Evolutionary conservation across 306 rosid genomes (phyloP), one percentile per base, ranked within the genome.

Genomic region (Clitoria ternatea): DNA sequence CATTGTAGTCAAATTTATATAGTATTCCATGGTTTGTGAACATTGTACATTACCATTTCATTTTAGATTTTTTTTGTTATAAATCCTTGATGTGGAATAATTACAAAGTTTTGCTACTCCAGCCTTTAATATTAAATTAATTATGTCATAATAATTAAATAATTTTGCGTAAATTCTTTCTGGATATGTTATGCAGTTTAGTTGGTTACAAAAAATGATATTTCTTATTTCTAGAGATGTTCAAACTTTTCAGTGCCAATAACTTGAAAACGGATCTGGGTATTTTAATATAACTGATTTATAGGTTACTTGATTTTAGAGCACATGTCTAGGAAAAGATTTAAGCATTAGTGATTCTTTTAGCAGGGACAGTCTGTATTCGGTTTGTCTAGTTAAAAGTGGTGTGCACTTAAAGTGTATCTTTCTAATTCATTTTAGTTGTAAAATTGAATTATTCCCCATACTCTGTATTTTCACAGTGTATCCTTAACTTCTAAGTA

Each of bases 81-180:
- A 45, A 24, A 42, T n/a, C 32, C n/a, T 57, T 73, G 32, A 30
- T 49, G 49, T 48, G 30, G n/a, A 36, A n/a, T n/a, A n/a, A n/a
- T n/a, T 26, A 23, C n/a, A 20, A 24, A 48, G 30, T 4, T 10
- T 19, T 26, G 33, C 53, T 45, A 23, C 2, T 59, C 22, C 19
- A 32, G 47, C 20, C 65, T 55, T 40, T 65, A 71, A 71, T 44
- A 44, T 6, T 69, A n/a, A n/a, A n/a, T 64, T 17, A 48, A 7
- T 30, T n/a, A n/a, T n/a, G n/a, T n/a, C n/a, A 23, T 50, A 18
- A 4, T 13, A 66, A 35, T 33, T 63, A 30, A 35, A 56, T 48
- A 1, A 10, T 18, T 43, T 32, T 3, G 37, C 55, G 11, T 33
- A 12, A 7, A 18, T 11, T 49, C 29, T 60, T 29, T 26, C 18